Evolutionary conservation across 768 basidiomycete genomes (phyloP).

Genomic region (Tulasnella sp.): DNA sequence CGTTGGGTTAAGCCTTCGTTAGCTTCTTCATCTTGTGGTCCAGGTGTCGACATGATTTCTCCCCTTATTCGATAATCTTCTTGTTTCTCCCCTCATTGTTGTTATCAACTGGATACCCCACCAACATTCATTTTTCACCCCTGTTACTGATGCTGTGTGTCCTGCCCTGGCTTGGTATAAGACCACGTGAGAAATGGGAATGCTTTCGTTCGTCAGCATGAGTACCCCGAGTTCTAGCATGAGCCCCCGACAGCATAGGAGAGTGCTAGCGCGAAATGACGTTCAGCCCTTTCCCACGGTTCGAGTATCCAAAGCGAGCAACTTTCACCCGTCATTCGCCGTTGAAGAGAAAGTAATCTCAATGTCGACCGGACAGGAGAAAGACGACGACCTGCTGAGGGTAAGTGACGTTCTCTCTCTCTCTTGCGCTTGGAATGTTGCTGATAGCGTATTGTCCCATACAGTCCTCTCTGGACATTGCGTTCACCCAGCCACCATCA

Average conservation of each 20-base stretch:
- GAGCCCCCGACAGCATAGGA: too few species aligned
- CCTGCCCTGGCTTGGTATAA: not conserved
- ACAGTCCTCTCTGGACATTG: slow-evolving; percentile 1
- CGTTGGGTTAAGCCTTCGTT: not conserved
- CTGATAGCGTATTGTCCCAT: not conserved
- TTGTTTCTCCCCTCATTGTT: not conserved
- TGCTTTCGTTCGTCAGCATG: not conserved
- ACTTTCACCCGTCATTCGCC: slow-evolving; percentile 2
- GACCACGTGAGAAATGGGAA: not conserved
- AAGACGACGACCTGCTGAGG: slow-evolving; percentile 1
- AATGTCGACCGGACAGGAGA: slow-evolving; percentile 14
- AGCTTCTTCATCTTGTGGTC: not conserved
- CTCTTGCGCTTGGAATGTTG: not conserved
- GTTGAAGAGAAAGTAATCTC: not conserved
- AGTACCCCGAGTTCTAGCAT: not conserved
- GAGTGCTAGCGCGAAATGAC: not conserved
- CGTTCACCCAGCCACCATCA: slow-evolving; percentile 15
- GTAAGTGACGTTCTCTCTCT: not conserved
- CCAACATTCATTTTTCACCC: not conserved
- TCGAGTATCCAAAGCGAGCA: not conserved
- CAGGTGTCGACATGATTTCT: not conserved
- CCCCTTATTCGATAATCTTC: not conserved
- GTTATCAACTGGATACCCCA: not conserved
- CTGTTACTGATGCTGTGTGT: not conserved
- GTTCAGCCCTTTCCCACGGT: not conserved